Percentiles rank a stretch among this genome's conserved stretches.
These are phyloP conservation scores for Cinnamomum chago DNA, from an alignment of 164 flowering plant species.

Conservation along the genomic window DNA sequence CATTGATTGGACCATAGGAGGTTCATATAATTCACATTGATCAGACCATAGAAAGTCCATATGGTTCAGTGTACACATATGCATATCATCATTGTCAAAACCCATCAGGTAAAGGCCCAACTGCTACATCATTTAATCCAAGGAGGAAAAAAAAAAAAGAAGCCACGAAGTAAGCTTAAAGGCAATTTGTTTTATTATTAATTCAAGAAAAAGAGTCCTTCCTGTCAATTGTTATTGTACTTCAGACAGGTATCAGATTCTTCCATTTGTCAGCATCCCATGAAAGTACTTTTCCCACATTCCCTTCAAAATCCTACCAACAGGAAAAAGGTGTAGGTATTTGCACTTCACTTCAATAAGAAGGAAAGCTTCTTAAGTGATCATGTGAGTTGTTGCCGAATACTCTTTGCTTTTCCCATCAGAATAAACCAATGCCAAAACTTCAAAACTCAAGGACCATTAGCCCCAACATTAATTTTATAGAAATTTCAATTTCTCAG, in stretches of 20 bases:
- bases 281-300: not conserved
- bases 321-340: not conserved
- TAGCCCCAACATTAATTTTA: not conserved
- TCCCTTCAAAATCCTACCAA: not conserved
- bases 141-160: too few species aligned
- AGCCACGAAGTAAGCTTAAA: too few species aligned
- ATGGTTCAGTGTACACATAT: too few species aligned
- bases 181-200: too few species aligned
- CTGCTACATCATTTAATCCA: too few species aligned
- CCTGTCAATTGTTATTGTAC: too few species aligned
- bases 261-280: not conserved
- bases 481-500: not conserved
- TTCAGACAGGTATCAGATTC: constrained; percentile 1
- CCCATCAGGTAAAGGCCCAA: too few species aligned
- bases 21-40: too few species aligned
- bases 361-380: not conserved
- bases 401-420: not conserved
- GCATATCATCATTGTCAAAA: too few species aligned
- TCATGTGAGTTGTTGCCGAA: not conserved
- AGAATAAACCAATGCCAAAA: not conserved
- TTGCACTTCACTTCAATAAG: not conserved
- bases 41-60: too few species aligned
- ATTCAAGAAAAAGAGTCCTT: too few species aligned
- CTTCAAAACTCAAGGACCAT: not conserved
- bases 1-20: too few species aligned